A percentile compares a stretch with the other conserved stretches of the same genome.
These are phyloP conservation scores for Ceratocystis diversiconidia DNA, from an alignment of 2,329 filamentous ascomycete genomes.

Conservation along the genomic window DNA sequence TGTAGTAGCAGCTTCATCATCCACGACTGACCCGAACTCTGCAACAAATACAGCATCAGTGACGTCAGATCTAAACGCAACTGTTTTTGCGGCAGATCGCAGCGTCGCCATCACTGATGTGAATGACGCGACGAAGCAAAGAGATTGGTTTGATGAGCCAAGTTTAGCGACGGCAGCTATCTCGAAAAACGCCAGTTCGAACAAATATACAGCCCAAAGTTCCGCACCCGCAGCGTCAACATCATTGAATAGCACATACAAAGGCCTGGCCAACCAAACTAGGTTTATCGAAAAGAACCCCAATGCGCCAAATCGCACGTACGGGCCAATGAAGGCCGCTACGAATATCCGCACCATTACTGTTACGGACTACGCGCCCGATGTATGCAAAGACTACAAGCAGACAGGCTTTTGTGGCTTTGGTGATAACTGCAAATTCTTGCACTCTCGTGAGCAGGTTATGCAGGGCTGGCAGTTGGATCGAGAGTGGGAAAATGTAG, in stretches of 20 bases:
- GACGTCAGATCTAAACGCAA: slow-evolving; percentile 31
- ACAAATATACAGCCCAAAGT: not conserved
- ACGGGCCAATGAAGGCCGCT: slow-evolving; percentile 77
- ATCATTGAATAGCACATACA: slow-evolving; percentile 47
- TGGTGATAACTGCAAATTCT: slow-evolving; percentile 65
- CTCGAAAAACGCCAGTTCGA: not conserved
- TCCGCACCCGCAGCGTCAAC: slow-evolving; percentile 27
- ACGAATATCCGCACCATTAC: slow-evolving; percentile 86
- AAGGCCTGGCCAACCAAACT: slow-evolving; percentile 56
- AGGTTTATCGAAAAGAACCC: slow-evolving; percentile 72
- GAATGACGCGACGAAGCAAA: slow-evolving; percentile 81
- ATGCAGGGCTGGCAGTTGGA: slow-evolving; percentile 94
- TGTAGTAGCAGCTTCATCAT: not conserved
- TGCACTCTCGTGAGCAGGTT: slow-evolving; percentile 64
- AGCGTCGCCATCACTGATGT: slow-evolving; percentile 44
- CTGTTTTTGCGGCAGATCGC: slow-evolving; percentile 47
- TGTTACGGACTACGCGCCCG: slow-evolving; percentile 76
- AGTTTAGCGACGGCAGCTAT: slow-evolving; percentile 33
- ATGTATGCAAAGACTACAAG: slow-evolving; percentile 92
- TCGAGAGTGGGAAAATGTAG: slow-evolving; percentile 77
- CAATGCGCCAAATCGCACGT: slow-evolving; percentile 51
- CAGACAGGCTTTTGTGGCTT: slow-evolving; percentile 54
- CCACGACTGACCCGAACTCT: slow-evolving; percentile 15
- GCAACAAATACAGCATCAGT: slow-evolving; percentile 20
- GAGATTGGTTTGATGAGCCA: slow-evolving; percentile 80